Evolutionary conservation across 208 protist genomes (phyloP), one percentile per base, ranked within the genome.

Genomic region (Vickermania ingenoplastis): DNA sequence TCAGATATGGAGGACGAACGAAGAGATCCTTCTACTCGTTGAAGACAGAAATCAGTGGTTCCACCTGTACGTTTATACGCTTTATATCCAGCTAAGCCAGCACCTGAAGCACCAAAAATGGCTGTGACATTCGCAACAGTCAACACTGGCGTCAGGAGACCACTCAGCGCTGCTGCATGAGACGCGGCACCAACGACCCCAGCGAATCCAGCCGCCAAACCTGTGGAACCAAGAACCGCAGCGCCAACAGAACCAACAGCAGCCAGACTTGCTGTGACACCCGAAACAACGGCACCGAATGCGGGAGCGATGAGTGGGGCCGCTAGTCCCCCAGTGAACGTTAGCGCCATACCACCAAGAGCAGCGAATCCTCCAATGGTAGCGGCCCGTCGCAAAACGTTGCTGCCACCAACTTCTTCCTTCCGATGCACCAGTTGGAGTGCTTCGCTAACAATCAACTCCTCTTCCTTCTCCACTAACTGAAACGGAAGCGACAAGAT

Each of bases 341-440:
- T 53, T 2, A 90, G 74, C 1, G 75, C 81, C 0, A 71, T 73
- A 0, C 83, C 86, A 30, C 86, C 83, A 3, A 91, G 45, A 23
- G 76, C 61, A 1, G 86, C 71, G 53, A 94, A 91, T 24, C 79
- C 81, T 24, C 83, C 86, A 23, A 94, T 76, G 0, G 79, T 79
- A 7, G 79, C 81, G 21, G 66, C 60, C 29, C 86, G 80, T 23
- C 61, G 62, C 3, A 17, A 45, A n/a, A 45, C 36, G 36, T 17
- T 45, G 51, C 71, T 79, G 29, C 22, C 51, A 54, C 76, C 79
- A 17, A 60, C 67, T 23, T 81, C 27, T 49, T 80, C 59, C 57
- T 57, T 45, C 71, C 79, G 57, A 27, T 65, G 55, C 22, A 24
- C 5, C 7, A 17, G 14, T 4, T 3, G 7, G 17, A 13, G 61